A percentile compares a stretch with the other conserved stretches of the same genome.
Evolutionary conservation across 2,329 filamentous ascomycete species (phyloP).

Genomic region (Aureobasidium subglaciale): DNA sequence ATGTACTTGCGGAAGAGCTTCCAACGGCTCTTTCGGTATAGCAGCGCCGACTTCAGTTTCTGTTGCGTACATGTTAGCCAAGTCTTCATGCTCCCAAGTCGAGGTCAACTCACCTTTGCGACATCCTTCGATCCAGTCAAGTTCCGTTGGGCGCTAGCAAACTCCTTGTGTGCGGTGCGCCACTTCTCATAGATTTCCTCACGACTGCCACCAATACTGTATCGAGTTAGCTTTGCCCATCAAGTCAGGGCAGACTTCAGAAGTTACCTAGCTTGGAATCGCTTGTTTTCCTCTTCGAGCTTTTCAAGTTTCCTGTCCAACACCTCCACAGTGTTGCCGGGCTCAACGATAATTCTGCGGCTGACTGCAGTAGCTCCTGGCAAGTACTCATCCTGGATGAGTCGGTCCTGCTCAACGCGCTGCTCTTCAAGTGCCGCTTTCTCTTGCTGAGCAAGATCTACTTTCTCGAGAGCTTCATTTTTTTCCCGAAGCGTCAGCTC

Average conservation of each 20-base stretch:
- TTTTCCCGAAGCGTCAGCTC: slow-evolving; percentile 34
- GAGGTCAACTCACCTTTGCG: slow-evolving; percentile 38
- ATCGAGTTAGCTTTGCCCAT: not conserved
- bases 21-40: slow-evolving; percentile 68
- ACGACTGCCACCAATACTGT: slow-evolving; percentile 25
- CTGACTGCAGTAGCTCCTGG: slow-evolving; percentile 21
- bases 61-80: slow-evolving; percentile 22
- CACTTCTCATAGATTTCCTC: slow-evolving; percentile 24
- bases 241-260: not conserved
- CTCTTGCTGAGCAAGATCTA: slow-evolving; percentile 29
- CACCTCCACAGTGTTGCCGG: slow-evolving; percentile 27
- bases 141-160: slow-evolving; percentile 20
- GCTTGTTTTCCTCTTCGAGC: slow-evolving; percentile 19
- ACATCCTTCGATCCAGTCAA: slow-evolving; percentile 24
- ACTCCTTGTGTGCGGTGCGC: not conserved
- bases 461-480: slow-evolving; percentile 33
- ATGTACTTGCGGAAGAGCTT: slow-evolving; percentile 75
- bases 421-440: slow-evolving; percentile 24
- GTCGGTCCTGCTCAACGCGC: slow-evolving; percentile 24
- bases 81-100: slow-evolving; percentile 5
- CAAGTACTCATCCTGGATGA: slow-evolving; percentile 24
- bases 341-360: slow-evolving; percentile 23
- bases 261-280: slow-evolving; percentile 5
- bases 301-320: slow-evolving; percentile 28
- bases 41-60: slow-evolving; percentile 54